A percentile compares a stretch with the other conserved stretches of the same genome.
Conservation (phyloP, 805 yeast species). For the Kazachstania martiniae region DNA sequence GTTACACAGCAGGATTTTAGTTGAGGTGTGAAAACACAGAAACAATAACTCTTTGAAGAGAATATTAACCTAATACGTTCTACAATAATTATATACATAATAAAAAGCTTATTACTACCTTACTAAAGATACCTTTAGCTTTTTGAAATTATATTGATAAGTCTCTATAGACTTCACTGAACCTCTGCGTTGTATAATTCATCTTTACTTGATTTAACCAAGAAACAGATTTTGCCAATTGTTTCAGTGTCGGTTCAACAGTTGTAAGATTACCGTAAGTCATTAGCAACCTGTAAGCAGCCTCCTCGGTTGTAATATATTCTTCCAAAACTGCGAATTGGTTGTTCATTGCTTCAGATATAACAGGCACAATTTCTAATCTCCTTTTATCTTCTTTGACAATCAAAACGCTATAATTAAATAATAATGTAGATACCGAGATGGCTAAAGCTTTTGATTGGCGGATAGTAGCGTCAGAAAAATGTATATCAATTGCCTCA, state of each 20-base stretch:
- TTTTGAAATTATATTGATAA: too few relatives aligned
- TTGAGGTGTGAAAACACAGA: too few relatives aligned
- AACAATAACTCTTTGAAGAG: too few relatives aligned
- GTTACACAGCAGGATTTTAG: too few relatives aligned
- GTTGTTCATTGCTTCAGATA: slow-evolving; percentile 22
- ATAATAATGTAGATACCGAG: slow-evolving; percentile 39
- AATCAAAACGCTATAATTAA: slow-evolving; percentile 37
- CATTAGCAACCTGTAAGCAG: slow-evolving; percentile 53
- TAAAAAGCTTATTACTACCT: too few relatives aligned
- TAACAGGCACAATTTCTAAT: slow-evolving; percentile 20
- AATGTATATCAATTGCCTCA: slow-evolving; percentile 24
- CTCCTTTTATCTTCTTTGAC: slow-evolving; percentile 15
- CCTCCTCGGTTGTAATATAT: slow-evolving; percentile 40
- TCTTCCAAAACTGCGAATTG: slow-evolving; percentile 24
- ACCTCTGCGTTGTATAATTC: slow-evolving; percentile 16
- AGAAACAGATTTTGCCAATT: slow-evolving; percentile 21
- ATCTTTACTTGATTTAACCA: slow-evolving; percentile 21
- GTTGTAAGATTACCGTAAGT: slow-evolving; percentile 51
- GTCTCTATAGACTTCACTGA: slow-evolving; percentile 12
- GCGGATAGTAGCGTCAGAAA: slow-evolving; percentile 16
- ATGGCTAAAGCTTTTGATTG: slow-evolving; percentile 27
- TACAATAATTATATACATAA: too few relatives aligned
- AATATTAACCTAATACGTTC: too few relatives aligned
- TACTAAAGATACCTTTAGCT: too few relatives aligned
- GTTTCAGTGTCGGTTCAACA: slow-evolving; percentile 22